Evolutionary conservation across 768 basidiomycete species (phyloP), one percentile per base, ranked within the genome.

Genomic region (Leccinum truebloodii): DNA sequence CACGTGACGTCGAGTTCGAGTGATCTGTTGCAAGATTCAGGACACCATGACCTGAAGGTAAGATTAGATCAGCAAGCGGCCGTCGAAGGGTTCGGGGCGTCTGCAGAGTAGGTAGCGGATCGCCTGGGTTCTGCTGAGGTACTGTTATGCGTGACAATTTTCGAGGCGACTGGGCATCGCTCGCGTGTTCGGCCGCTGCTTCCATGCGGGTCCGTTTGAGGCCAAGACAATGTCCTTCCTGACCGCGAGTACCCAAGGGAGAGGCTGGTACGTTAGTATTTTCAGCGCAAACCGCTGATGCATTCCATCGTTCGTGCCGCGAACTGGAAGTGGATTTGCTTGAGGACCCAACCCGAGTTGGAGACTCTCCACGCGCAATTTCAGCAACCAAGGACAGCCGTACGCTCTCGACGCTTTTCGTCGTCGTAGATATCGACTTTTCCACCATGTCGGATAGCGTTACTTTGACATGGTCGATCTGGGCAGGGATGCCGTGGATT

Each of bases 401-500:
- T 7, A 66, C 57, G 32, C 16, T 53, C 39, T 68, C 66, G 28
- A 70, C 28, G 22, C 37, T 51, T 7, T 34, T 57, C 7, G 64
- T 63, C 58, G 72, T 53, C 26, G 61, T 61, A 20, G 63, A 60
- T n/a, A 67, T 58, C 13, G 59, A 69, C 20, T 58, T 62, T 1
- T 59, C 57, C 9, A 74, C 61, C 63, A 57, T 57, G 22, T 69
- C 67, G 0, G 65, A 59, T 12, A 72, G 20, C 7, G 58, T 32
- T 3, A 54, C 18, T 58, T 68, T 73, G 55, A 67, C 59, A 35
- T 67, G 68, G 13, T 73, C 71, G 55, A 89, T 78, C 64, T 87
- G 85, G 1, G 82, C 69, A 1, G 87, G 83, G 20, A 90, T 63
- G 9, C 83, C 75, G 60, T 88, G 86, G 2, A 89, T 60, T 4